Evolutionary conservation across 768 basidiomycete species (phyloP).

Genomic region (Lactarius tabidus): DNA sequence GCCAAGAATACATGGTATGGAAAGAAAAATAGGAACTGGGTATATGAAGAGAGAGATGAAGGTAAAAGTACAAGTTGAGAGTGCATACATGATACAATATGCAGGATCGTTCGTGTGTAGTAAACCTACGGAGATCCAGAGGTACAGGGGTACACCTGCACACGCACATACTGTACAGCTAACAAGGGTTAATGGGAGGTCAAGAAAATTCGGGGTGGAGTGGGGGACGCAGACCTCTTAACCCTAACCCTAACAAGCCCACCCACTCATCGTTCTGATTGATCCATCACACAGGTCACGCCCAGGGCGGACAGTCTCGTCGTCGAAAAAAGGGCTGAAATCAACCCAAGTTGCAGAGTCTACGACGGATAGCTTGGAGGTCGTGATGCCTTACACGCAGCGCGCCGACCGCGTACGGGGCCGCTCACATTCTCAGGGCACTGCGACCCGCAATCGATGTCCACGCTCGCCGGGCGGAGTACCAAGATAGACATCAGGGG

Average conservation of each 20-base stretch:
- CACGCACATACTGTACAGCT: no score
- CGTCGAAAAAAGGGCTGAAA: conserved; percentile 26
- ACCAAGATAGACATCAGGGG: background rate
- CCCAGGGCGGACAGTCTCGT: conserved; percentile 42
- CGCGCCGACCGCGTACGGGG: conserved; percentile 76
- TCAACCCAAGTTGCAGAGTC: background rate
- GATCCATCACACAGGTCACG: conserved; percentile 55
- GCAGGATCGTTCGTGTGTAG: no score
- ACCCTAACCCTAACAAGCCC: background rate
- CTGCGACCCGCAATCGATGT: conserved; percentile 80
- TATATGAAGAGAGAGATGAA: no score
- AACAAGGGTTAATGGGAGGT: no score
- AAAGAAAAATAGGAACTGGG: no score
- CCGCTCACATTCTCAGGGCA: conserved; percentile 86
- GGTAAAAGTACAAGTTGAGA: no score
- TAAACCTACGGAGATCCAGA: no score
- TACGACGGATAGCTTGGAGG: background rate
- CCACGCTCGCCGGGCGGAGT: conserved; percentile 40
- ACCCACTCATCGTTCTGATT: background rate
- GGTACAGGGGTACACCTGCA: no score
- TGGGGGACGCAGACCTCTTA: no score
- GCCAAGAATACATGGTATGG: no score
- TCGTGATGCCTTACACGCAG: conserved; percentile 50
- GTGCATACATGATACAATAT: no score
- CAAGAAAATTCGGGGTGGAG: no score